A percentile compares a stretch with the other conserved stretches of the same genome.
These are phyloP conservation scores for Candida incommunis DNA, from an alignment of 805 yeast genomes.

Conservation along the genomic window DNA sequence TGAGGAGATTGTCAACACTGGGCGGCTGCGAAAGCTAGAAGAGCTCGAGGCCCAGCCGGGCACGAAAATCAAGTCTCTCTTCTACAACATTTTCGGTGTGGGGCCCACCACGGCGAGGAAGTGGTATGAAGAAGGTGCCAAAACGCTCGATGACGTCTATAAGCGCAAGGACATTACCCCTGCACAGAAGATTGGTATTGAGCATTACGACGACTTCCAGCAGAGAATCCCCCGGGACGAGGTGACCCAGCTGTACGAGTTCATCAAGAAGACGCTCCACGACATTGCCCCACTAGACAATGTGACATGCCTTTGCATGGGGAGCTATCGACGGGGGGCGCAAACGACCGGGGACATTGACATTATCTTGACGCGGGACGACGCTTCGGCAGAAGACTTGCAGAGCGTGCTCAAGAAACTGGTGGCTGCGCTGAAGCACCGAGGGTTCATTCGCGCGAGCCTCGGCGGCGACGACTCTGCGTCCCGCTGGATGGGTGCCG, in stretches of 20 bases:
- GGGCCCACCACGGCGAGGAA: slow-evolving; percentile 29
- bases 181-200: slow-evolving; percentile 27
- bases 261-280: slow-evolving; percentile 16
- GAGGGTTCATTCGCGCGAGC: slow-evolving; percentile 24
- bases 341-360: slow-evolving; percentile 38
- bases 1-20: slow-evolving; percentile 31
- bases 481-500: slow-evolving; percentile 22
- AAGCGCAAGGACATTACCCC: slow-evolving; percentile 17
- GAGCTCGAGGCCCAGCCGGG: slow-evolving; percentile 11
- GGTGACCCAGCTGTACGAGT: slow-evolving; percentile 27
- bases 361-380: slow-evolving; percentile 28
- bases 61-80: slow-evolving; percentile 15
- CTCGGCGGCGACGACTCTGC: slow-evolving; percentile 14
- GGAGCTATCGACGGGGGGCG: slow-evolving; percentile 39
- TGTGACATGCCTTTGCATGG: slow-evolving; percentile 24
- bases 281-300: slow-evolving; percentile 24
- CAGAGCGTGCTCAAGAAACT: slow-evolving; percentile 13
- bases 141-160: slow-evolving; percentile 27
- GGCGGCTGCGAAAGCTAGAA: slow-evolving; percentile 15
- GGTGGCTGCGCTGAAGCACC: slow-evolving; percentile 11
- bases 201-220: slow-evolving; percentile 34
- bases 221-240: slow-evolving; percentile 31
- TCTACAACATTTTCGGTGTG: slow-evolving; percentile 35
- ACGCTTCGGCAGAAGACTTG: slow-evolving; percentile 16
- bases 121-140: slow-evolving; percentile 27